Base-by-base conservation (phyloP, 148 eudicot species). In the Spergularia bocconei region DNA sequence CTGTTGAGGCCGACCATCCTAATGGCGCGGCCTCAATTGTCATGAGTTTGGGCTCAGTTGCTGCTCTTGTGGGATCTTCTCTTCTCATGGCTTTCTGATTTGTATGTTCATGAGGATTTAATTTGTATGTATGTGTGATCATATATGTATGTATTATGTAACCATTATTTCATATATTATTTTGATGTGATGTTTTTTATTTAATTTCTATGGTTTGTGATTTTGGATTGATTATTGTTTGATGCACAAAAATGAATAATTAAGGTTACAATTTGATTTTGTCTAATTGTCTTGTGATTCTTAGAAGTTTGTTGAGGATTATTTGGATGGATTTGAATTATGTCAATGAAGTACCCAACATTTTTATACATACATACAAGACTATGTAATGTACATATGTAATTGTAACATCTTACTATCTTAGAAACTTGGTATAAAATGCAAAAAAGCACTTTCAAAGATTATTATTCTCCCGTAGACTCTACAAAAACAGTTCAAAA, bases 61-160 rank as follows among this genome's bases (percentile, higher is more conserved):
- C 87, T 63, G 93, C 88, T 53, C 72, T 89, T 58, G 59, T 83
- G 63, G 87, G 88, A 19, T 86, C 89, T 63, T 79, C 85, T 39
- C n/a, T 91, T 69, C 72, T 89, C 38, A 63, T 85, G 7, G 88
- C 75, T 76, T 71, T 85, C 75, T 93, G 71, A 89, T 70, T 44
- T 44, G 8, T 29, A 29, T 29, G 36, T 44, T 9, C 48, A 44
- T 44, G 48, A 44, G 7, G 6, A 14, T 66, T 5, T 19, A 44
- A 14, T 66, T 5, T 19, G 36, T 50, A 1, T 44, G 21, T 25
- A 20, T 25, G 39, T 14, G 41, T 10, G 3, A 29, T 29, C 36
- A 16, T 23, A 25, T 15, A 21, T 48, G 36, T 58, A 68, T 11
- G 4, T n/a, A 39, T 13, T 55, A 39, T 25, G 38, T 56, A 55